Percentiles rank a stretch among this genome's conserved stretches.
These are phyloP conservation scores for Saraca asoca DNA, from an alignment of 331 rosid species.

Conservation along the genomic window DNA sequence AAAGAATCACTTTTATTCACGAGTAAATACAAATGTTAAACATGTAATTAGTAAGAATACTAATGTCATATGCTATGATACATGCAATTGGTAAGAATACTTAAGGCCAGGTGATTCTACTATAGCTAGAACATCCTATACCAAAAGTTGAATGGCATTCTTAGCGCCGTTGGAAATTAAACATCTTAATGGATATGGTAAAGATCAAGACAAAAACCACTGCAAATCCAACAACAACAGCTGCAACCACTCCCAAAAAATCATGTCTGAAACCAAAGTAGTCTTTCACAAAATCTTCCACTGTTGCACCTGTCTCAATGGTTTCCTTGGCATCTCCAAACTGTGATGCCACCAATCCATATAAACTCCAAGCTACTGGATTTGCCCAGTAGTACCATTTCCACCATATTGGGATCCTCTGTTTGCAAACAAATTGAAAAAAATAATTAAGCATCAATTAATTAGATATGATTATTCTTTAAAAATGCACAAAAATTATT, in stretches of 20 bases:
- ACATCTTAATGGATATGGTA: constrained; percentile 43
- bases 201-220: constrained; percentile 41
- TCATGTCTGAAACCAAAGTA: constrained; percentile 54
- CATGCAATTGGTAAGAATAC: no score
- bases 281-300: constrained; percentile 45
- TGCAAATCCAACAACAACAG: constrained; percentile 37
- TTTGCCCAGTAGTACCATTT: constrained; percentile 38
- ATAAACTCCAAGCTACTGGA: constrained; percentile 52
- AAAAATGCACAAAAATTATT: background rate
- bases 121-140: constrained; percentile 9
- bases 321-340: constrained; percentile 42
- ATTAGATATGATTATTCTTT: background rate
- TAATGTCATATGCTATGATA: no score
- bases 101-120: no score
- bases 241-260: constrained; percentile 43
- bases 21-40: no score
- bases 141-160: background rate
- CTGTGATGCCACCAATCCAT: constrained; percentile 54
- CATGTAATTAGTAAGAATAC: no score
- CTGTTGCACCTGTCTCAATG: constrained; percentile 27
- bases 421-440: constrained; percentile 2
- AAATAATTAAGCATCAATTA: background rate
- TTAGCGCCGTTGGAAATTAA: constrained; percentile 50
- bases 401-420: constrained; percentile 61
- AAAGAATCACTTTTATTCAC: no score